Percentiles rank a stretch among this genome's conserved stretches.
These are phyloP conservation scores for Liriodendron chinense DNA, from an alignment of 164 flowering plant genomes.

Conservation along the genomic window DNA sequence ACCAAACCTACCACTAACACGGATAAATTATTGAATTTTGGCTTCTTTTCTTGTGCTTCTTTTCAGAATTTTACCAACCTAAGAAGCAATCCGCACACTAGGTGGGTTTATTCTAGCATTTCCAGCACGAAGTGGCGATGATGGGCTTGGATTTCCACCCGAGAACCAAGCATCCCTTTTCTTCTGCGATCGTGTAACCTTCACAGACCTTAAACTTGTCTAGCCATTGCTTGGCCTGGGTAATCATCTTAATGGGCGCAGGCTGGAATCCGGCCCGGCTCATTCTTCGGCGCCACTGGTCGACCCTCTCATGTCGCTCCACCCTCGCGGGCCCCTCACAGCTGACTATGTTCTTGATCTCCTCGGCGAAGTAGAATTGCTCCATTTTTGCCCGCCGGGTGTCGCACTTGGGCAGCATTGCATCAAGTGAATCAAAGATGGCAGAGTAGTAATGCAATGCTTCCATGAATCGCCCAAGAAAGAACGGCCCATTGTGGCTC, in stretches of 20 bases:
- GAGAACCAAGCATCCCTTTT: constrained; percentile 62
- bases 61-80: not conserved
- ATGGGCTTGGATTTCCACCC: constrained; percentile 68
- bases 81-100: not conserved
- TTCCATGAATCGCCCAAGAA: constrained; percentile 65
- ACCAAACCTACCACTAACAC: not conserved
- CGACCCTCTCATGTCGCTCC: constrained; percentile 61
- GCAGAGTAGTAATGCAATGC: constrained; percentile 60
- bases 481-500: constrained; percentile 65
- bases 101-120: constrained; percentile 33
- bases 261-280: constrained; percentile 64
- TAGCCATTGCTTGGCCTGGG: constrained; percentile 55
- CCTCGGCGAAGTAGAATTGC: constrained; percentile 63
- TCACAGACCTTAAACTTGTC: constrained; percentile 29
- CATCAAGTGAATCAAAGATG: constrained; percentile 54
- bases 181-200: constrained; percentile 58
- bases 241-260: constrained; percentile 45
- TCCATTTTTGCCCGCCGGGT: constrained; percentile 58
- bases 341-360: constrained; percentile 65
- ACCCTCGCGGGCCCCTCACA: constrained; percentile 60
- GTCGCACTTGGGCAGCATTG: constrained; percentile 59
- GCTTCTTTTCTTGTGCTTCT: no score
- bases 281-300: constrained; percentile 65
- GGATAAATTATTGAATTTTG: not conserved
- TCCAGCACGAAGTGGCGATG: constrained; percentile 64